Evolutionary conservation across 805 yeast genomes (phyloP), one percentile per base, ranked within the genome.

Genomic region (Metschnikowia chrysomelidarum): DNA sequence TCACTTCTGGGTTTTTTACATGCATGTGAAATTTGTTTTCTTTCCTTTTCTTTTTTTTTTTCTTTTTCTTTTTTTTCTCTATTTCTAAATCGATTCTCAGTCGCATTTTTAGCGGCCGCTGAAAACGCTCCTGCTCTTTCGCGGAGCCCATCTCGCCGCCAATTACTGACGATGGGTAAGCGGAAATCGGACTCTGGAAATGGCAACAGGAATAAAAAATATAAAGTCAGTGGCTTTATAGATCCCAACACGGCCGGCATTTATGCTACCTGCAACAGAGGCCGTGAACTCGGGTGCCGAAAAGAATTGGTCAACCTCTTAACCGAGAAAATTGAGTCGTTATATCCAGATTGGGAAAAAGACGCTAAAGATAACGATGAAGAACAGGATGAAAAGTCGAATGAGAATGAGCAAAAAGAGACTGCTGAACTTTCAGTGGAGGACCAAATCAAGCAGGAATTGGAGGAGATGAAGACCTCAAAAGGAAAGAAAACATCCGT

Each of bases 211-310:
- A 46, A 49, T 51, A 70, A 68, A 54, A 63, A 67, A 58, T 76
- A 65, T 57, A 75, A 74, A 47, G 64, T 69, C 13, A 53, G 64
- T 2, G 76, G 76, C 7, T 64, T 76, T 35, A 59, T 89, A 13
- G 96, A 89, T 51, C 95, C 96, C 0, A 82, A 82, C 24, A 84
- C 93, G 36, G 65, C 81, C 24, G 98, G 98, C 0, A 71, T 93
- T 0, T 93, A 85, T 59, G 95, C 88, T 9, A 85, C 98, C 0
- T 91, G 97, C 59, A 76, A 78, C 32, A 72, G 96, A 49, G 82
- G 83, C 24, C 78, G 81, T 40, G 98, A 93, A 57, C 71, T 71
- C 35, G 78, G 74, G 34, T 87, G 94, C 41, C 73, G 82, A n/a
- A 78, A 77, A 44, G 97, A 88, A 56, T 62, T 88, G 48, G 68